Base-by-base conservation (phyloP, 2,329 filamentous ascomycete species). In the Neofusicoccum sp. region DNA sequence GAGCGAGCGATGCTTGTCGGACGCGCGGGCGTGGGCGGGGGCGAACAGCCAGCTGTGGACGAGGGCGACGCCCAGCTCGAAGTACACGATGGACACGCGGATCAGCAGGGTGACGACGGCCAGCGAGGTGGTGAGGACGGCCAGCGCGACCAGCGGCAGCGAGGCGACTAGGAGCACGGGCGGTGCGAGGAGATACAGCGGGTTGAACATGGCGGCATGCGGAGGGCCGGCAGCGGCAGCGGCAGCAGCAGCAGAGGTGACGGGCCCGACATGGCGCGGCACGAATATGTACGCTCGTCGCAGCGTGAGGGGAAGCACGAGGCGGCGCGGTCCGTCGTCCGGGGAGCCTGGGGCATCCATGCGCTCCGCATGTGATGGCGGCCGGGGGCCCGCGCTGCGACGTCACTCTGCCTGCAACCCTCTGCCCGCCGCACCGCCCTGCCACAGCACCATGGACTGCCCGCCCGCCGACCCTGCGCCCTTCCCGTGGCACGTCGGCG, bases 401-500 rank as follows among this genome's bases (percentile, higher is more conserved):
- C 48, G n/a, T 44, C 53, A 43, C 28, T 33, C 34, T 31, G 16
- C 43, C 16, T 45, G 16, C 14, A 6, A 26, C 12, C 20, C 28
- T 47, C n/a, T 24, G 9, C 44, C 28, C 6, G 44, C n/a, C 12
- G 44, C 41, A 7, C 20, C 9, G 16, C 6, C 8, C 38, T 33
- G 16, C 53, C 24, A 43, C 7, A 20, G 6, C 53, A 34, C 26
- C 41, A 58, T 58, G 41, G 41, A 47, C 7, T 2, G 8, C 34
- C 12, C 36, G 36, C 24, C 40, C 20, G 24, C 48, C 26, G 48
- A 40, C 31, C 11, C 34, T 30, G n/a, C 33, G 20, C 30, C 60
- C 31, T 85, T 87, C 24, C 89, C 89, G 11, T 92, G 89, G 89
- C 80, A 88, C 60, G 74, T 87, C 33, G 87, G 87, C 51, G 79